These are phyloP conservation scores for Pochonia chlamydosporia DNA, from an alignment of 2,329 filamentous ascomycete genomes.

Conservation along the genomic window DNA sequence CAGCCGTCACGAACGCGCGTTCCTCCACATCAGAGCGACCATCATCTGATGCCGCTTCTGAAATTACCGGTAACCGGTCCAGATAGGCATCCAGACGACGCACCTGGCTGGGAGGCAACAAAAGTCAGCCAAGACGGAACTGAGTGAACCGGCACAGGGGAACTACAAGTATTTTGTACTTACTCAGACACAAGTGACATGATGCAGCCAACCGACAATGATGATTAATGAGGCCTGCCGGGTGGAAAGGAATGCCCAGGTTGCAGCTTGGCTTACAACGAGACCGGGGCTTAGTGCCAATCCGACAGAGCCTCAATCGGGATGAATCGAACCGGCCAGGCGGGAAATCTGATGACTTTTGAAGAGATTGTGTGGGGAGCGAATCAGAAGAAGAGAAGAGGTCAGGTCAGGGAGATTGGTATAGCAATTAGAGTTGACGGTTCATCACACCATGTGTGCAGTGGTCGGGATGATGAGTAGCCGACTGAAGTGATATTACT, in stretches of 20 bases:
- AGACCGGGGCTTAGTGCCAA: slow-evolving; percentile 7
- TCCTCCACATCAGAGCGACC: slow-evolving; percentile 31
- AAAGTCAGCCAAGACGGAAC: slow-evolving; percentile 11
- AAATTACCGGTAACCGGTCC: slow-evolving; percentile 47
- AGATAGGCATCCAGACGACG: slow-evolving; percentile 60
- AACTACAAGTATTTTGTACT: slow-evolving; percentile 17
- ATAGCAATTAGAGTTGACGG: not conserved
- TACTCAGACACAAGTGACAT: slow-evolving; percentile 46
- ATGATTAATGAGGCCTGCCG: not conserved
- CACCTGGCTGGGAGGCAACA: slow-evolving; percentile 42
- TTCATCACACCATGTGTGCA: slow-evolving; percentile 19
- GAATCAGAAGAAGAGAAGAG: slow-evolving; percentile 5
- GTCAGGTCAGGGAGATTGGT: slow-evolving; percentile 2
- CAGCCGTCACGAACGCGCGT: slow-evolving; percentile 27
- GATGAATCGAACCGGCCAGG: slow-evolving; percentile 7
- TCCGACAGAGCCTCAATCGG: slow-evolving; percentile 10
- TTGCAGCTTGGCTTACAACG: slow-evolving; percentile 6
- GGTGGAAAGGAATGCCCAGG: not conserved
- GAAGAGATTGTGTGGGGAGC: slow-evolving; percentile 1
- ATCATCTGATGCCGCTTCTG: slow-evolving; percentile 35
- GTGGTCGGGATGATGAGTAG: slow-evolving; percentile 9
- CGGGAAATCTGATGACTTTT: slow-evolving; percentile 4
- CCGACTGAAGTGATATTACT: slow-evolving; percentile 5
- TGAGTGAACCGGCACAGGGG: not conserved
- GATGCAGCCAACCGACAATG: slow-evolving; percentile 1